A percentile compares a stretch with the other conserved stretches of the same genome.
Evolutionary conservation across 352 stramenopile species (phyloP).

Genomic region (Pythium coloratum): DNA sequence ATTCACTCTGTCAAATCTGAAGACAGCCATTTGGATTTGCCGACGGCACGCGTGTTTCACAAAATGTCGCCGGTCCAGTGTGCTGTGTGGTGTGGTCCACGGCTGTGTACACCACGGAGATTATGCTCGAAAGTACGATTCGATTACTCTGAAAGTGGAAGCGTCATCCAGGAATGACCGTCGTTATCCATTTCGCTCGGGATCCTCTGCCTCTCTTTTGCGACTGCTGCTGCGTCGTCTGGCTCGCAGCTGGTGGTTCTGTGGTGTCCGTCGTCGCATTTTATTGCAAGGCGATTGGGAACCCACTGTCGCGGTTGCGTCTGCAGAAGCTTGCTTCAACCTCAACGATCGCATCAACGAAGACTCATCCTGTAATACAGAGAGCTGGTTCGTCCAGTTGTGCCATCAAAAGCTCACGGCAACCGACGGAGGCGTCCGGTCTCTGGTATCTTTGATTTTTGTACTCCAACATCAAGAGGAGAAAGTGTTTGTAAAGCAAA

Average conservation of each 20-base stretch:
- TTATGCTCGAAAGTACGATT: background rate
- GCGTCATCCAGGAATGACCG: background rate
- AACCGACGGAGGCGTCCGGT: background rate
- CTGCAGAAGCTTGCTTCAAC: background rate
- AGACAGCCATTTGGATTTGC: too few species aligned
- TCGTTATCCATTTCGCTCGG: background rate
- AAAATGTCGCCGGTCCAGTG: background rate
- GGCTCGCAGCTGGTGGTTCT: background rate
- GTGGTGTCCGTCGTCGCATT: background rate
- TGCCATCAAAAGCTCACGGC: slow-evolving; percentile 2
- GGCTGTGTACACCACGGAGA: background rate
- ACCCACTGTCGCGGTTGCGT: background rate
- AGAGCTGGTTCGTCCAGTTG: slow-evolving; percentile 1
- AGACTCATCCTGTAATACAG: background rate
- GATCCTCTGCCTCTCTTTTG: background rate
- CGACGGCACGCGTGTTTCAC: background rate
- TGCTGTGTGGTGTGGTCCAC: background rate
- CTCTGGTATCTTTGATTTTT: background rate
- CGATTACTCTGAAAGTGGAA: background rate
- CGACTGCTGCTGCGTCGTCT: background rate
- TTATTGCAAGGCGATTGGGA: background rate
- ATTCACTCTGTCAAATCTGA: too few species aligned
- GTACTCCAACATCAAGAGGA: background rate
- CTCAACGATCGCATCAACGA: background rate
- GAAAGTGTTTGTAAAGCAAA: background rate